Evolutionary conservation across 2,329 filamentous ascomycete species (phyloP).

Genomic region (Diplodia scrobiculata): DNA sequence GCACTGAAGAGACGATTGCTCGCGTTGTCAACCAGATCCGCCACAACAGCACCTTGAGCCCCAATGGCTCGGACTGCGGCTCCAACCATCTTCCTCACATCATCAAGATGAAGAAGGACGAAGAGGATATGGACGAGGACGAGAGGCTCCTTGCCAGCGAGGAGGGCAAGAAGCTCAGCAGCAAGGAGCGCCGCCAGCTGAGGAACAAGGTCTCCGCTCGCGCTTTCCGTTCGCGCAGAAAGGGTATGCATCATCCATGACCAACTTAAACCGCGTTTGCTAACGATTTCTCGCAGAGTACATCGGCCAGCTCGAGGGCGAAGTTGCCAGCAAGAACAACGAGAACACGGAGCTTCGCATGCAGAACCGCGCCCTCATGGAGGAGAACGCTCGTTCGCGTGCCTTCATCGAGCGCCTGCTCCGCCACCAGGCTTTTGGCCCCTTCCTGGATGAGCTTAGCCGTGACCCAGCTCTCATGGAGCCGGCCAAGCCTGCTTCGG

Average conservation of each 20-base stretch:
- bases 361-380: constrained; percentile 78
- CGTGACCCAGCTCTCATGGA: constrained; percentile 41
- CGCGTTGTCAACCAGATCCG: constrained; percentile 92
- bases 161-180: constrained; percentile 98
- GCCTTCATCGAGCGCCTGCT: constrained; percentile 77
- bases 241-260: constrained; percentile 66
- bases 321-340: constrained; percentile 79
- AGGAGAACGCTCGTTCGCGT: constrained; percentile 83
- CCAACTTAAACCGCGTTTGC: constrained; percentile 35
- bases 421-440: constrained; percentile 53
- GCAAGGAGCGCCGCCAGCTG: constrained; percentile 95
- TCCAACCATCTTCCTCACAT: constrained; percentile 63
- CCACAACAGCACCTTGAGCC: constrained; percentile 63
- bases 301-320: constrained; percentile 88
- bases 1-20: constrained; percentile 83
- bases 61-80: constrained; percentile 54
- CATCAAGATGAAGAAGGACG: constrained; percentile 80
- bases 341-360: constrained; percentile 79
- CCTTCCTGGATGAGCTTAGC: constrained; percentile 51
- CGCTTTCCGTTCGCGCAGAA: constrained; percentile 95
- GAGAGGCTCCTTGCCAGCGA: constrained; percentile 92
- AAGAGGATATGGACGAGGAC: constrained; percentile 98
- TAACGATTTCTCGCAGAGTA: constrained; percentile 73
- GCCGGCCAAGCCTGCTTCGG: constrained; percentile 39
- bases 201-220: constrained; percentile 98